Evolutionary conservation across 768 basidiomycete genomes (phyloP).

Genomic region (Macrocybe gigantea): DNA sequence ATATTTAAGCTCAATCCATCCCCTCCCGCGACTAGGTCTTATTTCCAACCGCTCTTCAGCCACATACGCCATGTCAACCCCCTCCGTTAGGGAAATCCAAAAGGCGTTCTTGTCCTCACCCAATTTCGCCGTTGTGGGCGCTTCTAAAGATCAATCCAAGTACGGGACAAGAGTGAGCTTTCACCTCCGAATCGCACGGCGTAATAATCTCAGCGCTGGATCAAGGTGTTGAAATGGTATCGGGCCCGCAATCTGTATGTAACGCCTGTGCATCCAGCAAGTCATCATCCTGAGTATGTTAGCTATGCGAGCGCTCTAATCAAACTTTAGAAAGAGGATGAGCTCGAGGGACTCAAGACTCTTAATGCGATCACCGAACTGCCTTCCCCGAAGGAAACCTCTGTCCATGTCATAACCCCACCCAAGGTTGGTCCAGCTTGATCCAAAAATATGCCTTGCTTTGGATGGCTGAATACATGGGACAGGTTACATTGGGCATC

Average conservation of each 20-base stretch:
- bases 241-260: constrained; percentile 49
- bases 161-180: constrained; percentile 64
- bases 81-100: constrained; percentile 28
- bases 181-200: background rate
- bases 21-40: background rate
- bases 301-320: background rate
- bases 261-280: constrained; percentile 71
- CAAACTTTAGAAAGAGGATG: constrained; percentile 51
- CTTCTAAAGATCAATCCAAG: constrained; percentile 74
- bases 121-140: constrained; percentile 74
- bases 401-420: constrained; percentile 75
- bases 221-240: constrained; percentile 77
- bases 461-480: background rate
- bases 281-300: constrained; percentile 12
- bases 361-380: constrained; percentile 52
- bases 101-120: constrained; percentile 60
- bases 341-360: constrained; percentile 62
- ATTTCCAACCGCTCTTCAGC: background rate
- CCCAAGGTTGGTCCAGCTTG: constrained; percentile 42
- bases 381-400: constrained; percentile 55
- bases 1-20: constrained; percentile 2
- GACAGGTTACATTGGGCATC: constrained; percentile 63
- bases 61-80: constrained; percentile 7
- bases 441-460: background rate
- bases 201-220: background rate